Evolutionary conservation across 2,329 filamentous ascomycete species (phyloP), one percentile per base, ranked within the genome.

Genomic region (Akanthomyces dipterigenus): DNA sequence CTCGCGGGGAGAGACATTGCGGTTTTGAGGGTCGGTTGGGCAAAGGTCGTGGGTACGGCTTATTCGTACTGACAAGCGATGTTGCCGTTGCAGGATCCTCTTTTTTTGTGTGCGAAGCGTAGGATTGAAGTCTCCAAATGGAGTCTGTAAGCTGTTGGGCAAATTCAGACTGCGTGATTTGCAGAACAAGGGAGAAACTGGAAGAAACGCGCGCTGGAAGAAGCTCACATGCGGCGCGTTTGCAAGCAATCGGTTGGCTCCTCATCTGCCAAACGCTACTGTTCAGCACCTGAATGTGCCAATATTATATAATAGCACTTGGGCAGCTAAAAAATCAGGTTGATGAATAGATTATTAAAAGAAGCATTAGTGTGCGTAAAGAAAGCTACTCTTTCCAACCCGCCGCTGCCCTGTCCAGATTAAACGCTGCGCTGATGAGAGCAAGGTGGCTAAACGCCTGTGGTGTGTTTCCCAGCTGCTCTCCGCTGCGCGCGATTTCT

Each of bases 401-500:
- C 4, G 42, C 42, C 20, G 43, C 55, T 26, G 55, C 55, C 16
- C 55, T 57, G 31, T 88, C 85, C 57, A 92, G 73, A 72, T 91
- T 92, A 71, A 92, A 91, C 1, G 88, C 89, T 1, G 89, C 89
- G 70, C 87, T 90, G 67, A 92, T 85, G 69, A 91, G 80, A 2
- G 88, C 88, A 63, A 93, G 73, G 70, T 93, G 88, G 66, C 86
- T 90, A 66, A 92, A 92, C 0, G 89, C 89, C 74, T 91, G 89
- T 0, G 89, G 89, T 18, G 88, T 91, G 69, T 92, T 92, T 1
- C 89, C 89, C 63, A 92, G 78, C 75, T 92, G 89, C 73, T 92
- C 88, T 12, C 89, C 89, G 56, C 82, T 86, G 58, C 87, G 79
- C 5, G 88, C 83, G 67, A 92, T 91, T 75, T 92, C 89, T 71